Base-by-base conservation (phyloP, 2,329 filamentous ascomycete species). In the Neonectria ditissima region DNA sequence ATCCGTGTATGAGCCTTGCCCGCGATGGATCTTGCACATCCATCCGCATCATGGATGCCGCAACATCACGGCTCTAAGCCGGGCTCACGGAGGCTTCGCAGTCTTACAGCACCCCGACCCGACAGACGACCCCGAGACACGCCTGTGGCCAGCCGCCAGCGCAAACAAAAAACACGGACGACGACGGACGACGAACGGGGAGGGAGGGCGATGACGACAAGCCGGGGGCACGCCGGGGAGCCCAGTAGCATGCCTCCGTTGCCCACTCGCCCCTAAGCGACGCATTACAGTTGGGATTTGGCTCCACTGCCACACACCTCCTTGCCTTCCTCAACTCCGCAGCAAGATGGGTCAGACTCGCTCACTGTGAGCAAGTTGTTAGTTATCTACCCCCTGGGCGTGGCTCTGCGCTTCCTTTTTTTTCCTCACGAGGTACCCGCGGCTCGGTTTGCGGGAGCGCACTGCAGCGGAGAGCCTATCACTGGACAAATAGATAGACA, bases 51-150 rank as follows among this genome's bases (percentile, higher is more conserved):
- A 37, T 58, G 48, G 32, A 22, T 37, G 20, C 26, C 34, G 34
- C 47, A 39, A 22, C 32, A 14, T 5, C 18, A 22, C 34, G 20
- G 43, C 11, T 28, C 32, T 34, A 54, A 48, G 30, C 50, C 60
- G 55, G 60, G 50, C 22, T 55, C 37, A 13, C 61, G 61, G 61
- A 37, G n/a, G n/a, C 53, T 57, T 69, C 70, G 69, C 70, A 66
- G 45, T 55, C 43, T 70, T 62, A 22, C 51, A 70, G 65, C 10
- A 73, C 32, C 57, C 70, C 70, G 70, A 64, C 59, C 63, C 67
- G 69, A 67, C 50, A 63, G 30, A 37, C 5, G n/a, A 37, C 34
- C 14, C 34, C 16, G 34, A 37, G 34, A 16, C 14, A 37, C 6
- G 9, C 28, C 28, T 30, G 28, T 30, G 9, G 28, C 34, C 6